Evolutionary conservation across 2,329 filamentous ascomycete genomes (phyloP).

Genomic region (Sporothrix variecibatus): DNA sequence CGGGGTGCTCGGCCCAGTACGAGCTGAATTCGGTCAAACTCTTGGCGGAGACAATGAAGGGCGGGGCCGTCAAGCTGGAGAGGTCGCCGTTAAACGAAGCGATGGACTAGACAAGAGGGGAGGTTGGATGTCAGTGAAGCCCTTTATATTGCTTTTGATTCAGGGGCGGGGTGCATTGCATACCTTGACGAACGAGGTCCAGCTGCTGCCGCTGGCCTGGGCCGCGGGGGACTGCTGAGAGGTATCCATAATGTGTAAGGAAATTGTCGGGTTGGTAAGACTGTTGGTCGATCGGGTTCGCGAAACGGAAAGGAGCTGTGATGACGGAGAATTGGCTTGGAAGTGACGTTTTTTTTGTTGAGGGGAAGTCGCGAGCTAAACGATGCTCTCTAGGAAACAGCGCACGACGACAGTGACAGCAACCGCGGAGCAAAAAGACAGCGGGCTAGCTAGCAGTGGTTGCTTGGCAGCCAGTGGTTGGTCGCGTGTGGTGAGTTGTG

Average conservation of each 20-base stretch:
- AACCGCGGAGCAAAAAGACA: not conserved
- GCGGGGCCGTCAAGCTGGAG: slow-evolving; percentile 76
- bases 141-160: not conserved
- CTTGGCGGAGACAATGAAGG: slow-evolving; percentile 78
- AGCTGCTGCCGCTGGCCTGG: slow-evolving; percentile 48
- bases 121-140: not conserved
- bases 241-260: slow-evolving; percentile 24
- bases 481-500: not conserved
- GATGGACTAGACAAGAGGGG: slow-evolving; percentile 57
- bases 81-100: slow-evolving; percentile 82
- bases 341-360: slow-evolving; percentile 11
- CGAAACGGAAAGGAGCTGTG: not conserved
- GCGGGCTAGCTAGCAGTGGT: not conserved
- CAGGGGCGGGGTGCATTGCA: slow-evolving; percentile 6
- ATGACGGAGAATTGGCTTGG: not conserved
- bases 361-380: slow-evolving; percentile 8
- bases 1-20: slow-evolving; percentile 80
- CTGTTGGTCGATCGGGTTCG: not conserved
- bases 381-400: slow-evolving; percentile 1
- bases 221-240: slow-evolving; percentile 34
- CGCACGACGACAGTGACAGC: not conserved
- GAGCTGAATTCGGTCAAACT: slow-evolving; percentile 79
- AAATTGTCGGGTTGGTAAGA: not conserved
- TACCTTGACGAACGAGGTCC: slow-evolving; percentile 57
- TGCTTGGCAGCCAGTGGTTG: not conserved